phyloP scores from a whole-genome alignment of 768 basidiomycete species.

The Rubroboletus pulcherrimus region DNA sequence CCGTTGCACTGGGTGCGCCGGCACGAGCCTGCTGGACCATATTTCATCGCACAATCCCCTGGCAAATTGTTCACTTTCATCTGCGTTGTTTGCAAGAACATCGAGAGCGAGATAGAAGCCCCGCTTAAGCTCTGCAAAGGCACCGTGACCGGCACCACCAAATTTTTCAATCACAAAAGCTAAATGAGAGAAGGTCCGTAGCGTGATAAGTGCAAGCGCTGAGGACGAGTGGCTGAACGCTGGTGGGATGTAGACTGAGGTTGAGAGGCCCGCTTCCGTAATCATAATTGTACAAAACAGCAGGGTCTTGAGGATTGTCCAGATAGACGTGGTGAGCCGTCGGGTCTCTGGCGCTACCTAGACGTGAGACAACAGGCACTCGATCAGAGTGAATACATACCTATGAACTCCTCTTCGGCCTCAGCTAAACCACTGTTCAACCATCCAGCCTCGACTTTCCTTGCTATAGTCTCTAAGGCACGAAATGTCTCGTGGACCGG shows the following conservation, averaged over 20 bases:
- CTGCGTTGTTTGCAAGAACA: slow-evolving; percentile 47
- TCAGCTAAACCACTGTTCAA: slow-evolving; percentile 34
- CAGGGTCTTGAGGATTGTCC: slow-evolving; percentile 69
- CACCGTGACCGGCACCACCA: slow-evolving; percentile 54
- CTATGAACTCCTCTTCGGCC: slow-evolving; percentile 19
- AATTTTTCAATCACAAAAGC: slow-evolving; percentile 79
- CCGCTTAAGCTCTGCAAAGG: slow-evolving; percentile 70
- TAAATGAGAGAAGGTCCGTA: slow-evolving; percentile 60
- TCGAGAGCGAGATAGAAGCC: slow-evolving; percentile 78
- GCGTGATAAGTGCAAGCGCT: slow-evolving; percentile 48
- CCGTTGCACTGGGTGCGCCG: slow-evolving; percentile 24
- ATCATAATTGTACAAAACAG: slow-evolving; percentile 75
- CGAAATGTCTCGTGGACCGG: slow-evolving; percentile 28
- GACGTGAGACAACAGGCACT: slow-evolving; percentile 2
- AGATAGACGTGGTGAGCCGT: slow-evolving; percentile 47
- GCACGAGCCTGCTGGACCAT: slow-evolving; percentile 23
- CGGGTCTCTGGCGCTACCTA: slow-evolving; percentile 41
- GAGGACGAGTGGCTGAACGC: slow-evolving; percentile 36
- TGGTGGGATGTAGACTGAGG: slow-evolving; percentile 51
- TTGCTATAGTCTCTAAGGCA: slow-evolving; percentile 35
- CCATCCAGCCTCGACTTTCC: slow-evolving; percentile 49
- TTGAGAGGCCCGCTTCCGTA: slow-evolving; percentile 54
- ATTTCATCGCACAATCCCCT: slow-evolving; percentile 33
- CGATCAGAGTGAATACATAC: slow-evolving; percentile 33
- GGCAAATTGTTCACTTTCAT: slow-evolving; percentile 38